phyloP scores from a whole-genome alignment of 768 basidiomycete genomes.

The Kwoniella bestiolae region DNA sequence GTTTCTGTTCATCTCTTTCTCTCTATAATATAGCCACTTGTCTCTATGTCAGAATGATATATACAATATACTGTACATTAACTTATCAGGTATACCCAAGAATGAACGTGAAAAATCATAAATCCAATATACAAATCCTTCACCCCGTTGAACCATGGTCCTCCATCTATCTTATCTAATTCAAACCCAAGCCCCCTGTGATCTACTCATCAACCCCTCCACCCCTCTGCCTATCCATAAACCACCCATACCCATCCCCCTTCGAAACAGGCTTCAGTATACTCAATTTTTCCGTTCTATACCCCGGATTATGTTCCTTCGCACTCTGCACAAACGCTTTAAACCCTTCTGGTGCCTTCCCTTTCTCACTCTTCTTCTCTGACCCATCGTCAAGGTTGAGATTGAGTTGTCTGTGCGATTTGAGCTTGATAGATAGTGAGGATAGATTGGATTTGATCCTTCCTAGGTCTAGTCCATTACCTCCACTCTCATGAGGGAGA shows the following conservation, averaged over 20 bases:
- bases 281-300: not conserved
- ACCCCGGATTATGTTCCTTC: constrained; percentile 1
- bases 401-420: not conserved
- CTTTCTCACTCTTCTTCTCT: not conserved
- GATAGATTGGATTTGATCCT: not conserved
- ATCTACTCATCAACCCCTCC: not conserved
- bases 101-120: no score
- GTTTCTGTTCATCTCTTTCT: no score
- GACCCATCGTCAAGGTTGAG: not conserved
- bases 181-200: no score
- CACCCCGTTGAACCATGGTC: no score
- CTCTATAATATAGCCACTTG: no score
- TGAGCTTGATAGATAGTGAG: not conserved
- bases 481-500: no score
- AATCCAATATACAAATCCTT: no score
- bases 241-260: not conserved
- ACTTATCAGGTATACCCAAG: no score
- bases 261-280: constrained; percentile 2
- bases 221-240: constrained; percentile 1
- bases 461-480: no score
- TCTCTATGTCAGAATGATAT: no score
- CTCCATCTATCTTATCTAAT: no score
- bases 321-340: not conserved
- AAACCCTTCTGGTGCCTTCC: not conserved
- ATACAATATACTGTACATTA: no score